Evolutionary conservation across 2,329 filamentous ascomycete species (phyloP).

Genomic region (Cercospora sesami): DNA sequence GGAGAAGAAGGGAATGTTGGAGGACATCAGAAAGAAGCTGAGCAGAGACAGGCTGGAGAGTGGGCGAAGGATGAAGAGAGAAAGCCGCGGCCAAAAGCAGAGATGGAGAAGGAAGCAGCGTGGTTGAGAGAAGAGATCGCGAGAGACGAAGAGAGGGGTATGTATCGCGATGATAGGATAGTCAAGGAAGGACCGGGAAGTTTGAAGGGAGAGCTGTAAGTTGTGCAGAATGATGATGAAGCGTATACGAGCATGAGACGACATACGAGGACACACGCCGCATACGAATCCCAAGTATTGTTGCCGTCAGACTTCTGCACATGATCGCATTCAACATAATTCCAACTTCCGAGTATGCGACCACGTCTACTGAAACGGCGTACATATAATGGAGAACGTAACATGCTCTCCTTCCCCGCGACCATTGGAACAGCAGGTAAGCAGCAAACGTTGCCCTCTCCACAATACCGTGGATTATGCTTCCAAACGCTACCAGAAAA

Average conservation of each 20-base stretch:
- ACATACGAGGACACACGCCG: background rate
- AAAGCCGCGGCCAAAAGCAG: constrained; percentile 64
- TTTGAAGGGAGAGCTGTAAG: constrained; percentile 1
- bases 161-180: constrained; percentile 9
- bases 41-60: constrained; percentile 53
- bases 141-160: constrained; percentile 39
- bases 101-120: constrained; percentile 78
- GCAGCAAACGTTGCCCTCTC: background rate
- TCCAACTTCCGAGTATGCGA: background rate
- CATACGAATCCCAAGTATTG: background rate
- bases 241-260: background rate
- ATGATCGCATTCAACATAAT: background rate
- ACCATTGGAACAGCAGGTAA: background rate
- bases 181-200: background rate
- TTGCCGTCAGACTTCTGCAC: background rate
- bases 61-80: constrained; percentile 66
- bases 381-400: background rate
- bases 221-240: background rate
- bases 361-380: background rate
- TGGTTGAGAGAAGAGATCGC: constrained; percentile 61
- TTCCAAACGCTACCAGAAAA: background rate
- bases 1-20: constrained; percentile 82
- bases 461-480: background rate
- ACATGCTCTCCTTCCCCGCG: background rate
- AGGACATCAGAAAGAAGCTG: constrained; percentile 62